Conservation (phyloP, 2,329 filamentous ascomycete species). For the Venturia carpophila region DNA sequence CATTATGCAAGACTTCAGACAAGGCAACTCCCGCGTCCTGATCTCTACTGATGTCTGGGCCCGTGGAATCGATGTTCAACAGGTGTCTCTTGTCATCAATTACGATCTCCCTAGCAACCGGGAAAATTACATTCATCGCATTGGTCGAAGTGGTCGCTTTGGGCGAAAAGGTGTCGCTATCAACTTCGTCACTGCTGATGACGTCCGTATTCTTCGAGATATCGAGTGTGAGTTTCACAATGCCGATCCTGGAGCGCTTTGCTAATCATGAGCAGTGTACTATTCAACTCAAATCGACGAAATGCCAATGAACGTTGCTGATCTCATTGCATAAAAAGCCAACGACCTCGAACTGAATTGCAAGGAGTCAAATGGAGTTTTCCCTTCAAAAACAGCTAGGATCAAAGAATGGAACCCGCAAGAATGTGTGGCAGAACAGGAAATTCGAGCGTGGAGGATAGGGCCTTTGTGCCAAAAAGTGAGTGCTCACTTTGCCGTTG, state of each 20-base stretch:
- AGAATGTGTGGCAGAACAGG: slow-evolving; percentile 73
- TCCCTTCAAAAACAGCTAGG: neutral
- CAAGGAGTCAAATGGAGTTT: neutral
- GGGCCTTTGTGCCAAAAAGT: slow-evolving; percentile 43
- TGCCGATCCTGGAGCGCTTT: slow-evolving; percentile 12
- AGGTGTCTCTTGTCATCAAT: slow-evolving; percentile 97
- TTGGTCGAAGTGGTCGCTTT: slow-evolving; percentile 90
- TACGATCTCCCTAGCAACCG: slow-evolving; percentile 97
- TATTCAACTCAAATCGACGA: slow-evolving; percentile 97
- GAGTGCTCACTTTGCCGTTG: neutral
- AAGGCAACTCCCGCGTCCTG: slow-evolving; percentile 89
- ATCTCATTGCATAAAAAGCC: slow-evolving; percentile 15
- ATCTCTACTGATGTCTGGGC: slow-evolving; percentile 99
- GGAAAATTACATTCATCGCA: slow-evolving; percentile 99
- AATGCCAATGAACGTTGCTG: slow-evolving; percentile 83
- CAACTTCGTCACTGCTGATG: slow-evolving; percentile 98
- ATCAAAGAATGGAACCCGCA: neutral
- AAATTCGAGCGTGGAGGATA: slow-evolving; percentile 70
- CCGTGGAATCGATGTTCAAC: slow-evolving; percentile 96
- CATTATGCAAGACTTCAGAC: slow-evolving; percentile 98
- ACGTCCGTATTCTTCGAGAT: slow-evolving; percentile 92
- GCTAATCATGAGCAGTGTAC: slow-evolving; percentile 56
- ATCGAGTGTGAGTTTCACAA: slow-evolving; percentile 66
- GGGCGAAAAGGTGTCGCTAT: slow-evolving; percentile 98
- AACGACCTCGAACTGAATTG: neutral